Evolutionary conservation across 148 eudicot species (phyloP).

Genomic region (Rhododendron kiyosumense): DNA sequence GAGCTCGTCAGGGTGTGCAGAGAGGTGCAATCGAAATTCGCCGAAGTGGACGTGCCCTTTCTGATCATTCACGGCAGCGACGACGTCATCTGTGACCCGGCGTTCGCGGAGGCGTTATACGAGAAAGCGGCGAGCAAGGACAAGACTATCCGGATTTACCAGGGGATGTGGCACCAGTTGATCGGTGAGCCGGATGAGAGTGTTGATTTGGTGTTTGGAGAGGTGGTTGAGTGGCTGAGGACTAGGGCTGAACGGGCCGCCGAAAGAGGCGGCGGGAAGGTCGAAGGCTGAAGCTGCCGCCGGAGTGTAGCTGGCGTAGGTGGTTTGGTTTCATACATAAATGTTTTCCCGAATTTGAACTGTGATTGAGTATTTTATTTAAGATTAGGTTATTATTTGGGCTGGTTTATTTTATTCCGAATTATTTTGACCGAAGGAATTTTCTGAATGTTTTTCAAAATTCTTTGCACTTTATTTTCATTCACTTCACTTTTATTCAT

Average conservation of each 20-base stretch:
- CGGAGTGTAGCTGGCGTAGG: neutral
- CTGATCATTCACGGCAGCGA: constrained; percentile 75
- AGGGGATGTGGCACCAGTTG: constrained; percentile 92
- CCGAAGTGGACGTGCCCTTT: constrained; percentile 57
- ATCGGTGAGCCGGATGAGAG: constrained; percentile 76
- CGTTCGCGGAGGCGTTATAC: constrained; percentile 67
- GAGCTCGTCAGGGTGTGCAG: constrained; percentile 74
- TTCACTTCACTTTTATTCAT: too few relatives aligned
- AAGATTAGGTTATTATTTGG: too few relatives aligned
- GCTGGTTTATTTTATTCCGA: too few relatives aligned
- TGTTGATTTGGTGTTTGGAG: constrained; percentile 79
- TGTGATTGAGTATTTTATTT: too few relatives aligned
- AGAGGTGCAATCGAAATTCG: constrained; percentile 61
- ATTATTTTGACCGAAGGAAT: too few relatives aligned
- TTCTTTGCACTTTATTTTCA: too few relatives aligned
- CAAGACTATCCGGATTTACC: constrained; percentile 71
- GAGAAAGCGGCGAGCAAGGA: constrained; percentile 63
- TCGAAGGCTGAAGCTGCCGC: neutral
- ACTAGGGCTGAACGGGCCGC: constrained; percentile 40
- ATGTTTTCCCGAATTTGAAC: too few relatives aligned
- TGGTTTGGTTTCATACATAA: too few relatives aligned
- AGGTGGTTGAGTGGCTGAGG: constrained; percentile 69
- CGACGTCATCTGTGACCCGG: constrained; percentile 80
- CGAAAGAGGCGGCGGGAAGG: neutral
- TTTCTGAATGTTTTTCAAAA: too few relatives aligned